phyloP scores from a whole-genome alignment of 1,284 basidiomycete genomes.

The Apiotrichum mycotoxinovorans region DNA sequence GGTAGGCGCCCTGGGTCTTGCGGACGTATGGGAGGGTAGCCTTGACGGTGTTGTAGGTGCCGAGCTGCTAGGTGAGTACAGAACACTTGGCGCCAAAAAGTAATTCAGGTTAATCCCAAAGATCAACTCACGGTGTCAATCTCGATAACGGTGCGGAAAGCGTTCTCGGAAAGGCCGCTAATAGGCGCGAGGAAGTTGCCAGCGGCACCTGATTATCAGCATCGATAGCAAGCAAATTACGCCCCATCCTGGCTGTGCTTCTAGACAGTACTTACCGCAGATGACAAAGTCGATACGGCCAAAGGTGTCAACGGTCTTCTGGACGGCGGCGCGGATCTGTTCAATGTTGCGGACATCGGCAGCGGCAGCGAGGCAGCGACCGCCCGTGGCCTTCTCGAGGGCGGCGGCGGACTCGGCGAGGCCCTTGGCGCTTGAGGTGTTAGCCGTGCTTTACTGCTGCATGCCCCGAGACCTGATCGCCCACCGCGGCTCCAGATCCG shows the following conservation, averaged over 20 bases:
- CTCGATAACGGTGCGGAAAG: constrained; percentile 87
- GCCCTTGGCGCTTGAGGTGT: constrained; percentile 62
- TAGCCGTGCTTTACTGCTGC: too few relatives aligned
- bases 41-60: constrained; percentile 92
- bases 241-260: too few relatives aligned
- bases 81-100: neutral
- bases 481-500: too few relatives aligned
- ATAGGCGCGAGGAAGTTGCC: constrained; percentile 87
- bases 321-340: constrained; percentile 70
- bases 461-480: too few relatives aligned
- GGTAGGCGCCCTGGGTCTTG: constrained; percentile 71
- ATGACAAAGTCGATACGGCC: constrained; percentile 93
- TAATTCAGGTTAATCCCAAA: too few relatives aligned
- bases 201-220: constrained; percentile 62
- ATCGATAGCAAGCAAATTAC: too few relatives aligned
- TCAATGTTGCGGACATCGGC: constrained; percentile 81
- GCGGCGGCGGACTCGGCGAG: constrained; percentile 68
- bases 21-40: constrained; percentile 75
- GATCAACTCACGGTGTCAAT: constrained; percentile 72
- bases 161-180: constrained; percentile 74
- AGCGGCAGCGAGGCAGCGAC: constrained; percentile 66
- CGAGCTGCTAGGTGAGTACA: constrained; percentile 56
- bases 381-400: constrained; percentile 66
- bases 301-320: constrained; percentile 68
- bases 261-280: constrained; percentile 72